Evolutionary conservation across 2,329 filamentous ascomycete genomes (phyloP), one percentile per base, ranked within the genome.

Genomic region (Chaetomium olivaceum): DNA sequence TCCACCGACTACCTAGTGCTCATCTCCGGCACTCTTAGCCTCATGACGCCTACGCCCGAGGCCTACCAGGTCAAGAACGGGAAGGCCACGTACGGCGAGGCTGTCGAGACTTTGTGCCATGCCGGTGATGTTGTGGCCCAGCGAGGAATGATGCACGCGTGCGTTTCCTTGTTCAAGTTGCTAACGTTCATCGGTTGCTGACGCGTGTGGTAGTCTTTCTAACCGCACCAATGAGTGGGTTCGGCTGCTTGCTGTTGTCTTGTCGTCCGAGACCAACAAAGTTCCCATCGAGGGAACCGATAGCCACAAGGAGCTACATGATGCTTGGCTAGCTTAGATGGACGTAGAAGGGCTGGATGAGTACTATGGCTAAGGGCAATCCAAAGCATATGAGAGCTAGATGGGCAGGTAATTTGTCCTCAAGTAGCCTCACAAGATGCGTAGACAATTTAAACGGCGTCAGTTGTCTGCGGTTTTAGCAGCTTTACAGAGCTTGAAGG

Each of bases 121-220:
- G 21, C 59, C 7, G 59, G 59, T 6, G 59, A 61, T 11, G 59
- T 61, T 12, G 59, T 61, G 4, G 50, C 50, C 9, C 59, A 61
- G 50, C 31, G 59, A 7, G 59, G 59, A 11, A 61, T 61, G 59
- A 55, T 61, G 50, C 59, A 61, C 29, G 59, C 59, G 59, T 61
- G 27, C 16, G 59, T 54, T 33, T 33, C 5, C 27, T 14, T 4
- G 3, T 16, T 14, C 9, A 33, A 29, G 27, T 11, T 54, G 5
- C 27, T 2, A 11, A 21, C 19, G 19, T 31, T 61, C 14, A 61
- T 23, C 4, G 21, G 4, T 14, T 50, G 46, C 46, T 48, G 19
- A 36, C 25, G 21, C 19, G 12, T 25, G 14, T n/a, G n/a, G 7
- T 21, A 61, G 50, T 16, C 59, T 61, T 16, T 55, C 59, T 8